Evolutionary conservation across 139 green algal species (phyloP), one percentile per base, ranked within the genome.

Genomic region (Tetraselmis chui): DNA sequence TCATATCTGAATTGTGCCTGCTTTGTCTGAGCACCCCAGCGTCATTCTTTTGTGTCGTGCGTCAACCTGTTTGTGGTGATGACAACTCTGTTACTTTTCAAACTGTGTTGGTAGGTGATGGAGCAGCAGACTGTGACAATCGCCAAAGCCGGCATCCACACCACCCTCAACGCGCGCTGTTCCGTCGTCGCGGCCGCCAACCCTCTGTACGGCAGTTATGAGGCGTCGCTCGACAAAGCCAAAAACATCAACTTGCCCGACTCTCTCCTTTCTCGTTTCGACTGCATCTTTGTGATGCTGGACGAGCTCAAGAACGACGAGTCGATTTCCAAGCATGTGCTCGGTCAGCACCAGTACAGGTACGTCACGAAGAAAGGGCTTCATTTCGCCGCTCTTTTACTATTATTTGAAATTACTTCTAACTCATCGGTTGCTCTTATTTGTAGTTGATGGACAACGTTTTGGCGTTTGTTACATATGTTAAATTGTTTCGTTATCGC

Each of bases 91-190:
- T n/a, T n/a, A n/a, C n/a, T n/a, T n/a, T n/a, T n/a, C n/a, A n/a
- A n/a, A n/a, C n/a, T n/a, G n/a, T n/a, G n/a, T n/a, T n/a, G n/a
- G 45, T 18, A 93, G 90, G 92, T 97, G 32, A 98, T 98, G 94
- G 94, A 98, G 88, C 94, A 98, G 91, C 94, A 98, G 90, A 98
- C 94, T 2, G 97, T 99, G 76, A 99, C 97, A 0, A 98, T 99
- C 80, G 94, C 97, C 83, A 99, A 99, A 88, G 96, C 97, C 18
- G 97, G 97, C 82, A 98, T 99, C 85, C 93, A 99, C 80, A 92
- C 91, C 28, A 95, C 92, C 5, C 91, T 99, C 30, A 99, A 99
- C 86, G 97, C 97, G 22, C 92, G 97, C 75, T 99, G 96, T 92
- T 93, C 86, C 77, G 95, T 98, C 32, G 81, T 98, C 31, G 94